phyloP scores from a whole-genome alignment of 2,329 filamentous ascomycete genomes.

The Botryotinia convoluta region DNA sequence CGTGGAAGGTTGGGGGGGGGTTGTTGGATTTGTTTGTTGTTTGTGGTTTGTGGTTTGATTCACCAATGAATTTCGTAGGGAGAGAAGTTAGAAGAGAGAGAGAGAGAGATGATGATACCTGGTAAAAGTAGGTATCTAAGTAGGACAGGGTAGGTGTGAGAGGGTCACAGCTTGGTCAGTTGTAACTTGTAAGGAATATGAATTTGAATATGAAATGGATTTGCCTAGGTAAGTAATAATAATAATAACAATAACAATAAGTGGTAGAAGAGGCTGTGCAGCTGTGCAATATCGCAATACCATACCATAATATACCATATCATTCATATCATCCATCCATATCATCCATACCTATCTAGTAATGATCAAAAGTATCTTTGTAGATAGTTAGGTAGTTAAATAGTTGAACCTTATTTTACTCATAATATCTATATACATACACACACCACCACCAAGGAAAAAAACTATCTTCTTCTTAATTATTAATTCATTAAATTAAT shows the following conservation, averaged over 20 bases:
- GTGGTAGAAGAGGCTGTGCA: neutral
- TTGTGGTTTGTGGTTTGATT: neutral
- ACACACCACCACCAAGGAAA: neutral
- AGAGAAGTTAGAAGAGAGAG: neutral
- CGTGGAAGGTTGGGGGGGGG: neutral
- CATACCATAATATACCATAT: too few relatives aligned
- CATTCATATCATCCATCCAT: too few relatives aligned
- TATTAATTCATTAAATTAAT: neutral
- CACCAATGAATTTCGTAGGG: neutral
- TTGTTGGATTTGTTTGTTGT: neutral
- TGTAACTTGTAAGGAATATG: too few relatives aligned
- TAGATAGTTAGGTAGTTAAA: too few relatives aligned
- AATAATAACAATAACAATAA: too few relatives aligned
- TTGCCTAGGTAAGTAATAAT: too few relatives aligned
- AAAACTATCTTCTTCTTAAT: neutral
- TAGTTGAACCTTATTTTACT: neutral
- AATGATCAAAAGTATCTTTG: neutral
- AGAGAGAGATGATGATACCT: neutral
- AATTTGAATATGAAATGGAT: too few relatives aligned
- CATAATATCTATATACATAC: neutral
- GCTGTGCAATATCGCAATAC: too few relatives aligned
- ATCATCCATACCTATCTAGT: too few relatives aligned
- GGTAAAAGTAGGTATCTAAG: neutral
- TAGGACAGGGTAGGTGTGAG: too few relatives aligned
- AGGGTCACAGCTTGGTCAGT: neutral